A percentile compares a stretch with the other conserved stretches of the same genome.
phyloP scores from a whole-genome alignment of 768 basidiomycete genomes.

The Amanita fuliginea region DNA sequence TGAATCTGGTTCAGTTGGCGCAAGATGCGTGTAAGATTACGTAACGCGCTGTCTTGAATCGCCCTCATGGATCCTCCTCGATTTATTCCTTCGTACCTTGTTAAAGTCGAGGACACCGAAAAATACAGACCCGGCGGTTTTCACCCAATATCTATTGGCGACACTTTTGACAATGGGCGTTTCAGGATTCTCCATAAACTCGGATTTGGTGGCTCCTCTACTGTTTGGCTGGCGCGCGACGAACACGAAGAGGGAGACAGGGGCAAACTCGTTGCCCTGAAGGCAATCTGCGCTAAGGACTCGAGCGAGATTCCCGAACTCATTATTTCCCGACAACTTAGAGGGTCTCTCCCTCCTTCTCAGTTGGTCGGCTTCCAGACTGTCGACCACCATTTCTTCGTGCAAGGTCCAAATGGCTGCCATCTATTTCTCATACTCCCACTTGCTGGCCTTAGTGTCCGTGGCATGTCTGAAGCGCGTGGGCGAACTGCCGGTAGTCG shows the following conservation, averaged over 20 bases:
- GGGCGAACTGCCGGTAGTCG: conserved; percentile 18
- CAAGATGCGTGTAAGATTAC: no score
- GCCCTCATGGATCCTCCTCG: no score
- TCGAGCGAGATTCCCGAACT: neutral
- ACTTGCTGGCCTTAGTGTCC: conserved; percentile 24
- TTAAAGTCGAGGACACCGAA: conserved; percentile 31
- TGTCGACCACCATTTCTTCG: conserved; percentile 33
- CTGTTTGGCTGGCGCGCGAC: conserved; percentile 25
- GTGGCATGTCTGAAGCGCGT: conserved; percentile 19
- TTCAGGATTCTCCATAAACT: conserved; percentile 39
- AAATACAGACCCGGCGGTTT: conserved; percentile 39
- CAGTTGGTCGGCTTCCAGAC: conserved; percentile 15
- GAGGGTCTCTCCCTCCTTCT: conserved; percentile 17
- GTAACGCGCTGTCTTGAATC: no score
- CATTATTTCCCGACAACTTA: conserved; percentile 18
- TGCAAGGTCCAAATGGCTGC: conserved; percentile 36
- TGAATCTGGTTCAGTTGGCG: no score
- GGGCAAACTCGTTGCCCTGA: conserved; percentile 15
- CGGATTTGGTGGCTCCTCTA: conserved; percentile 33
- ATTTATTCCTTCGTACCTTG: conserved; percentile 15
- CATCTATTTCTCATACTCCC: conserved; percentile 38
- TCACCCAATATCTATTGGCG: conserved; percentile 40
- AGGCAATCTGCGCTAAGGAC: neutral
- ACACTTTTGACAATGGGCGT: conserved; percentile 31
- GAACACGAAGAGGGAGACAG: conserved; percentile 7